Base-by-base conservation (phyloP, 1,139 yeast species). In the Insectozyma bohioensis region DNA sequence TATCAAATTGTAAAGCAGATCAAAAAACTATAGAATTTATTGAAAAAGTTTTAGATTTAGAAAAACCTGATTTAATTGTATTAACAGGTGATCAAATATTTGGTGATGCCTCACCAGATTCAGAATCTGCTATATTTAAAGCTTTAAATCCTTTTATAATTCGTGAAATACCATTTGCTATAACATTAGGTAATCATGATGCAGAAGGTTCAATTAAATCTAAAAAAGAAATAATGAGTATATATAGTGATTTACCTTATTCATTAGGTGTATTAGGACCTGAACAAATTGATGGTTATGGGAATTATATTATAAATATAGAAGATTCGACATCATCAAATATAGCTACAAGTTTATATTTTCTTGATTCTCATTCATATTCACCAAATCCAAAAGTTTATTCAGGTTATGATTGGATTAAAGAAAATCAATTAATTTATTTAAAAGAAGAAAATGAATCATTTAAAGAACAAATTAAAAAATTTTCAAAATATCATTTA, bases 321-420 rank as follows among this genome's bases (percentile, higher is more conserved):
- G 61, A 67, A 24, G 76, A 72, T 3, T 51, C 58, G 2, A 51
- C 60, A 6, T 52, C 63, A 4, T 59, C 69, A 26, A 63, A 76
- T 0, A 63, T 76, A 0, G 80, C 81, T 0, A 53, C 83, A 26
- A 65, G 84, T 0, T 54, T 90, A 28, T 87, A 81, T 61, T 80
- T 92, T 47, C 55, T 90, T 42, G 98, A 92, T 56, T 76, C 94
- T 3, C 97, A 90, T 56, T 74, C 79, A 41, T 77, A 81, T 49
- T 74, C 90, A 1, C 71, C 64, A 20, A 70, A 72, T 33, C 83
- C 85, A 7, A 83, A 83, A 48, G 67, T 74, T 1, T 66, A 65
- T 24, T 85, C 86, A 0, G 95, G 94, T 1, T 90, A 92, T 56
- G 96, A 90, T 53, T 87, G 88, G 85, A 63, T 90, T 40, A 84